A percentile compares a stretch with the other conserved stretches of the same genome.
phyloP scores from a whole-genome alignment of 2,329 filamentous ascomycete genomes.

The Aspergillus neotritici region DNA sequence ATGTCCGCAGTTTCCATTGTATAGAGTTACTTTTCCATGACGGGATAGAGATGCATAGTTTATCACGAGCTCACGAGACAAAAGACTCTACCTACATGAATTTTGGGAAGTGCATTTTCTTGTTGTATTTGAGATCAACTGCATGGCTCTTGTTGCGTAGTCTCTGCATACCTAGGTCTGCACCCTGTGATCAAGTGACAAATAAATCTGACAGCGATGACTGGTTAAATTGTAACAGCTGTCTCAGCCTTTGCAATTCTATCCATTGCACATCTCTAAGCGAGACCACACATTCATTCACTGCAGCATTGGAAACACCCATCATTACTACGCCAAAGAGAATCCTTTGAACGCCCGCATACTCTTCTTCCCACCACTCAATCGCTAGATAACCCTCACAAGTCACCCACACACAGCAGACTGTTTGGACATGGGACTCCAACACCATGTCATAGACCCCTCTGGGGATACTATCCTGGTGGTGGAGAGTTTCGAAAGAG shows the following conservation, averaged over 20 bases:
- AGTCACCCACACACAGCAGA: not conserved
- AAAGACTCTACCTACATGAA: not conserved
- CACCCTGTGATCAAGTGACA: not conserved
- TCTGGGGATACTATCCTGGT: constrained; percentile 4
- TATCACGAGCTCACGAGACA: constrained; percentile 8
- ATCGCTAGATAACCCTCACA: not conserved
- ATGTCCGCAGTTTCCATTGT: not conserved
- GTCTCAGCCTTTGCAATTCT: too few species aligned
- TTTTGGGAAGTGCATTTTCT: too few species aligned
- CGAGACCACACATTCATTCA: too few species aligned
- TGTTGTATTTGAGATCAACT: too few species aligned
- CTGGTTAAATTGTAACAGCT: too few species aligned
- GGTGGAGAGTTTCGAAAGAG: not conserved
- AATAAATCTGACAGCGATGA: too few species aligned
- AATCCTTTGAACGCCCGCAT: not conserved
- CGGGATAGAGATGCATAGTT: constrained; percentile 6
- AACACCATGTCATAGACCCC: constrained; percentile 3
- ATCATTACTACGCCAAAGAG: too few species aligned
- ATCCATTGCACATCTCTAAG: too few species aligned
- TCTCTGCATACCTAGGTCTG: not conserved
- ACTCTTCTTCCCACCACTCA: not conserved
- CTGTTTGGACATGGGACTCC: not conserved
- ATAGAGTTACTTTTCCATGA: constrained; percentile 1
- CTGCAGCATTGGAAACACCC: too few species aligned
- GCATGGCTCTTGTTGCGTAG: too few species aligned